Evolutionary conservation across 1,139 yeast genomes (phyloP).

Genomic region (Nakaseomyces bracarensis): DNA sequence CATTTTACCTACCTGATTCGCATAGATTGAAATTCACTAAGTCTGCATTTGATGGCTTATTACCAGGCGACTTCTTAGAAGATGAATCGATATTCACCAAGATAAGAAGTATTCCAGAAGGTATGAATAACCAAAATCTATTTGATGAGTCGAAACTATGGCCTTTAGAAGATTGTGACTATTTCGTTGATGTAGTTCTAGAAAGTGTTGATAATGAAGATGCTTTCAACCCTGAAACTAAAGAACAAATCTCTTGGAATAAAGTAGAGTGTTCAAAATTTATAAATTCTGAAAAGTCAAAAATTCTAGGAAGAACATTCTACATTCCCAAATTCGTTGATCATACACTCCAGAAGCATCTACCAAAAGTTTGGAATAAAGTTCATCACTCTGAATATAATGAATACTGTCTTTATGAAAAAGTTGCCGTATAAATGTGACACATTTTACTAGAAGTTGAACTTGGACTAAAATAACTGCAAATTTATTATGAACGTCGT

Average conservation of each 20-base stretch:
- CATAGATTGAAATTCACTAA: constrained; percentile 57
- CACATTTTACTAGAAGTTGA: too few relatives aligned
- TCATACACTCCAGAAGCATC: constrained; percentile 9
- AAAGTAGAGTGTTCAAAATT: constrained; percentile 32
- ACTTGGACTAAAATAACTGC: too few relatives aligned
- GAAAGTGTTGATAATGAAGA: constrained; percentile 18
- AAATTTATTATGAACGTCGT: too few relatives aligned
- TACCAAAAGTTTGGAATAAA: constrained; percentile 18
- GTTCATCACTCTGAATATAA: constrained; percentile 20
- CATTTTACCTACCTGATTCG: constrained; percentile 63
- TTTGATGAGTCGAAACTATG: constrained; percentile 49
- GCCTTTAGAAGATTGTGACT: constrained; percentile 44
- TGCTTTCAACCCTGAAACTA: constrained; percentile 21
- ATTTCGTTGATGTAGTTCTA: constrained; percentile 45
- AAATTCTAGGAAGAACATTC: constrained; percentile 36
- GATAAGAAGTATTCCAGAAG: constrained; percentile 40
- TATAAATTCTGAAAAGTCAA: constrained; percentile 33
- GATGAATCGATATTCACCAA: constrained; percentile 24
- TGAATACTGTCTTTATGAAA: constrained; percentile 29
- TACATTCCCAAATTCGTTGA: constrained; percentile 31
- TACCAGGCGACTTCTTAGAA: constrained; percentile 81
- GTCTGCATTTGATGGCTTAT: constrained; percentile 76
- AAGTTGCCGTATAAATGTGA: neutral
- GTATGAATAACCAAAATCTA: constrained; percentile 66
- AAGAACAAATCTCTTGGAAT: constrained; percentile 29